A percentile compares a stretch with the other conserved stretches of the same genome.
These are phyloP conservation scores for Pseudogymnoascus sp. DNA, from an alignment of 2,329 filamentous ascomycete species.

Conservation along the genomic window DNA sequence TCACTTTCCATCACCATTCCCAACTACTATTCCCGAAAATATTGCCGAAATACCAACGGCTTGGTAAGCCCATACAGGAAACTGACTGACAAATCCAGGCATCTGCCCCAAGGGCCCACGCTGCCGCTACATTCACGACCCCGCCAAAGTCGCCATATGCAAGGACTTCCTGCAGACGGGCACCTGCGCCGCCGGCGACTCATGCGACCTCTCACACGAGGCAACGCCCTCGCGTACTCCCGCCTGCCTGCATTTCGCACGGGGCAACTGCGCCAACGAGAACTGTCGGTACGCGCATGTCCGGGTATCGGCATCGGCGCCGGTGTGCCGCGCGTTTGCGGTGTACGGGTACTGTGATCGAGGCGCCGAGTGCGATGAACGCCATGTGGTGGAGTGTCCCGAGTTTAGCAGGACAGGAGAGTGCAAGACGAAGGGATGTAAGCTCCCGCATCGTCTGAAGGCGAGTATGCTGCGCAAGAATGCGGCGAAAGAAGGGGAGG, in stretches of 20 bases:
- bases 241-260: slow-evolving; percentile 81
- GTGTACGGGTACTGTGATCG: slow-evolving; percentile 82
- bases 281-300: slow-evolving; percentile 84
- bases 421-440: slow-evolving; percentile 76
- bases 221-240: slow-evolving; percentile 76
- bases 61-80: not conserved
- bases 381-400: slow-evolving; percentile 89
- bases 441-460: slow-evolving; percentile 78
- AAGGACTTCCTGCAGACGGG: slow-evolving; percentile 77
- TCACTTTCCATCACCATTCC: slow-evolving; percentile 23
- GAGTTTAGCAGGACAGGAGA: slow-evolving; percentile 86
- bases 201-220: slow-evolving; percentile 88
- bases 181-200: slow-evolving; percentile 65
- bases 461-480: slow-evolving; percentile 69
- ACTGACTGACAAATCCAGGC: slow-evolving; percentile 45
- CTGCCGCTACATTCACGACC: slow-evolving; percentile 79
- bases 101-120: slow-evolving; percentile 72
- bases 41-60: not conserved
- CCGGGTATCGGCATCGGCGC: slow-evolving; percentile 65
- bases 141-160: slow-evolving; percentile 81
- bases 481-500: slow-evolving; percentile 36
- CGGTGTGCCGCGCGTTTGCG: slow-evolving; percentile 78
- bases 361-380: slow-evolving; percentile 67
- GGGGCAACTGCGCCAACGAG: slow-evolving; percentile 80
- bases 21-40: not conserved